Conservation (phyloP, 257 asterid genomes). For the Coffea canephora region DNA sequence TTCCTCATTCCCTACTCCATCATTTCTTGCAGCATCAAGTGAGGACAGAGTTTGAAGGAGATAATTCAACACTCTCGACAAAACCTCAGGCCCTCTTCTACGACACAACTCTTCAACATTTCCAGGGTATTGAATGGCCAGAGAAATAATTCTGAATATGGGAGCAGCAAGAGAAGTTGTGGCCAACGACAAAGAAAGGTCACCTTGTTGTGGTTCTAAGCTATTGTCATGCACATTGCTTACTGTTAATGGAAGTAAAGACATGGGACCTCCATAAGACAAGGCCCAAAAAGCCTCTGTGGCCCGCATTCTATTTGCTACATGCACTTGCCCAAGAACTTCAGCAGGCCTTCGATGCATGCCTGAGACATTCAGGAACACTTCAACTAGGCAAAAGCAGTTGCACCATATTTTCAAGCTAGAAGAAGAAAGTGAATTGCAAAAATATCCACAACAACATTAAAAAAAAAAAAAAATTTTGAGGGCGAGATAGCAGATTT, state of each 20-base stretch:
- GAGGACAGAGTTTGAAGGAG: slow-evolving; percentile 82
- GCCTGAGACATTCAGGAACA: slow-evolving; percentile 49
- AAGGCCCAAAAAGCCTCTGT: slow-evolving; percentile 94
- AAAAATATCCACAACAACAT: slow-evolving; percentile 1
- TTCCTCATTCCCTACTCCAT: slow-evolving; percentile 79
- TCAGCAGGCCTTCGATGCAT: slow-evolving; percentile 92
- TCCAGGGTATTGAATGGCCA: slow-evolving; percentile 85
- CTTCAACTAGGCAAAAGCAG: slow-evolving; percentile 9
- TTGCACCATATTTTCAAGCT: neutral
- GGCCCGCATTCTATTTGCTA: slow-evolving; percentile 91
- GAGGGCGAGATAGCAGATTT: neutral
- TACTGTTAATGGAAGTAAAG: slow-evolving; percentile 87
- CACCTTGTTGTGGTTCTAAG: slow-evolving; percentile 79
- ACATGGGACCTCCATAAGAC: slow-evolving; percentile 94
- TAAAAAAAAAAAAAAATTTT: neutral
- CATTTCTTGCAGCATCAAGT: slow-evolving; percentile 54
- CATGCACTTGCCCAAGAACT: slow-evolving; percentile 99
- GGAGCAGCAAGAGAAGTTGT: slow-evolving; percentile 91
- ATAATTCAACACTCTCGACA: slow-evolving; percentile 82
- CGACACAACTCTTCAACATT: slow-evolving; percentile 88
- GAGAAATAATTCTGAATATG: slow-evolving; percentile 80
- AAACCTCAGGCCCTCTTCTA: slow-evolving; percentile 91
- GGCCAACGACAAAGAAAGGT: slow-evolving; percentile 64
- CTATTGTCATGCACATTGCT: slow-evolving; percentile 76
- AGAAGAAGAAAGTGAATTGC: neutral